Conservation (phyloP, 768 basidiomycete genomes). For the Kwoniella heveanensis region DNA sequence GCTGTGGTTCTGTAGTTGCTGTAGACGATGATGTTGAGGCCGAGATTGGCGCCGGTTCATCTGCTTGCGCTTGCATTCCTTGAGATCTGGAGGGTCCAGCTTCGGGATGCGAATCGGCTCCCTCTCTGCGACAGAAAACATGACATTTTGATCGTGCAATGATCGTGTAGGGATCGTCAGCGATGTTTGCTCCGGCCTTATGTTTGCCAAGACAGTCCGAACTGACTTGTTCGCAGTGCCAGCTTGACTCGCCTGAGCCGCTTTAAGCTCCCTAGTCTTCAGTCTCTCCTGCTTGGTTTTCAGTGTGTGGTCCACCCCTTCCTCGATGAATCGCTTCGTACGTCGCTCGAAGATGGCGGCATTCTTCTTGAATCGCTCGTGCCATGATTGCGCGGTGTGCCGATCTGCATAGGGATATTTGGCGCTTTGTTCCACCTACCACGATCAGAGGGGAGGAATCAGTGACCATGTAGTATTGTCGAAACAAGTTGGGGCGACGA, state of each 20-base stretch:
- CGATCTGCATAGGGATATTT: constrained; percentile 29
- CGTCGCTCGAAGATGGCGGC: constrained; percentile 16
- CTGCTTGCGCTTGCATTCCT: not conserved
- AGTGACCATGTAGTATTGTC: not conserved
- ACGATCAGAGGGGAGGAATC: no score
- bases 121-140: not conserved
- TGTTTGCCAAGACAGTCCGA: not conserved
- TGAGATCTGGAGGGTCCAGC: not conserved
- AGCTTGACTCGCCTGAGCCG: not conserved
- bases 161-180: no score
- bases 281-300: constrained; percentile 38
- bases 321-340: constrained; percentile 16
- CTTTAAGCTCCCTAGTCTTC: constrained; percentile 12
- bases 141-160: no score
- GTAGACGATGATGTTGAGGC: not conserved
- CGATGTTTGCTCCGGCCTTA: no score
- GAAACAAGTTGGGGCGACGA: no score
- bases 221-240: not conserved
- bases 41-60: no score
- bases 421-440: constrained; percentile 5
- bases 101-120: not conserved
- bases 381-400: constrained; percentile 49
- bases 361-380: constrained; percentile 49
- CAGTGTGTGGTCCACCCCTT: constrained; percentile 32
- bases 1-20: not conserved